Evolutionary conservation across 2,329 filamentous ascomycete species (phyloP).

Genomic region (Aspergillus sp.): DNA sequence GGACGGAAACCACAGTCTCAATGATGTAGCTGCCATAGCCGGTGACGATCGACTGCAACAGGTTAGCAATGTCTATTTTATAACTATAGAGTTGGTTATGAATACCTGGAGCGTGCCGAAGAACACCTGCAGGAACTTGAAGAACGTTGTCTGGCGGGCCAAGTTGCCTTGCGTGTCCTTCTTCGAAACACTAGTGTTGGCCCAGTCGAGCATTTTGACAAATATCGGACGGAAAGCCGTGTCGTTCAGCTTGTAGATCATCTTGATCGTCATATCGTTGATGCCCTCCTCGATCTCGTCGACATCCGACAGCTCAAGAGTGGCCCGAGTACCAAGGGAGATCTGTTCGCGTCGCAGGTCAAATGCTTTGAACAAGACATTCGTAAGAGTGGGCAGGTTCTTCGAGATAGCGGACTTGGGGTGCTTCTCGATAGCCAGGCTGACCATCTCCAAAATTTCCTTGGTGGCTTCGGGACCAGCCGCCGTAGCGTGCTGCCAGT

Average conservation of each 20-base stretch:
- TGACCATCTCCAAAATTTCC: slow-evolving; percentile 70
- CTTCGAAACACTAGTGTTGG: slow-evolving; percentile 60
- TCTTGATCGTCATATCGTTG: slow-evolving; percentile 74
- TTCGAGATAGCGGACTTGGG: slow-evolving; percentile 76
- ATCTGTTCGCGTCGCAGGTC: slow-evolving; percentile 46
- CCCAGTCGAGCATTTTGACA: slow-evolving; percentile 80
- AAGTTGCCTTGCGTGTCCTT: slow-evolving; percentile 59
- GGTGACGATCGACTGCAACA: slow-evolving; percentile 74
- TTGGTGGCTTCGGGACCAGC: slow-evolving; percentile 64
- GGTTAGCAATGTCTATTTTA: slow-evolving; percentile 11
- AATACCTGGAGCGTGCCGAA: slow-evolving; percentile 75
- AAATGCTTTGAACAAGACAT: slow-evolving; percentile 56
- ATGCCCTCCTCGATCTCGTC: slow-evolving; percentile 62
- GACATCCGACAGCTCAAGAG: slow-evolving; percentile 49
- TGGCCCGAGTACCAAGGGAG: slow-evolving; percentile 25
- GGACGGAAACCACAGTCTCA: slow-evolving; percentile 68
- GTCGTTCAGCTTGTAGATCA: slow-evolving; percentile 97
- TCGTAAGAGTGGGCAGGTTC: slow-evolving; percentile 68
- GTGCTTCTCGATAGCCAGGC: slow-evolving; percentile 71
- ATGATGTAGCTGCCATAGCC: slow-evolving; percentile 84
- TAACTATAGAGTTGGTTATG: not conserved
- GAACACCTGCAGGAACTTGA: slow-evolving; percentile 75
- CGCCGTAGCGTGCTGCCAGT: slow-evolving; percentile 65
- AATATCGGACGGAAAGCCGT: slow-evolving; percentile 91
- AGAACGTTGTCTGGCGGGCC: slow-evolving; percentile 72